These are phyloP conservation scores for Musa itinerans DNA, from an alignment of 176 grass and related monocot genomes.

Conservation along the genomic window DNA sequence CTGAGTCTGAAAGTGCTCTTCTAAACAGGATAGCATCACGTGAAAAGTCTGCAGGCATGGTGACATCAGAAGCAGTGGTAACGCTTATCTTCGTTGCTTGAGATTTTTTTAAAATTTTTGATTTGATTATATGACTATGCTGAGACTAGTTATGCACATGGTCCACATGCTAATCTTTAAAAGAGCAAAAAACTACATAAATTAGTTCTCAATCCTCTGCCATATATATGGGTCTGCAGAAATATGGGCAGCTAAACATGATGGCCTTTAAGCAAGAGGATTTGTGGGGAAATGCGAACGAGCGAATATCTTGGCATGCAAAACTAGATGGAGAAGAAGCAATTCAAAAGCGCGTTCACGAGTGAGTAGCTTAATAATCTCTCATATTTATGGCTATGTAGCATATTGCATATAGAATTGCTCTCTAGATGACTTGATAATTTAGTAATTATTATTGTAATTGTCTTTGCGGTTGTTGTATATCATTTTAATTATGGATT, in stretches of 20 bases:
- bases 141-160: background rate
- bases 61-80: conserved; percentile 37
- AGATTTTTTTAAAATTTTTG: background rate
- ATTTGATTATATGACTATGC: background rate
- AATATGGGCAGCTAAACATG: conserved; percentile 54
- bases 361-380: conserved; percentile 51
- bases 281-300: conserved; percentile 81
- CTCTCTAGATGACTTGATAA: background rate
- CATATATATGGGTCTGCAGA: conserved; percentile 31
- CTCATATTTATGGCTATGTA: background rate
- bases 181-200: background rate
- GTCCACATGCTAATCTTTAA: background rate
- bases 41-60: conserved; percentile 41
- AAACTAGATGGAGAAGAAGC: conserved; percentile 90
- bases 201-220: background rate
- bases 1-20: conserved; percentile 45
- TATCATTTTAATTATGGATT: background rate
- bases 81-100: background rate
- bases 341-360: conserved; percentile 96
- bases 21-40: conserved; percentile 54
- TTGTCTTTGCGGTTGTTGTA: background rate
- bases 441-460: background rate
- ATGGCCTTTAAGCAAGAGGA: conserved; percentile 91
- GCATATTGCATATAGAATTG: background rate
- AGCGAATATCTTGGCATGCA: conserved; percentile 93